Conservation (phyloP, 352 stramenopile genomes). For the Globisporangium radiosum region DNA sequence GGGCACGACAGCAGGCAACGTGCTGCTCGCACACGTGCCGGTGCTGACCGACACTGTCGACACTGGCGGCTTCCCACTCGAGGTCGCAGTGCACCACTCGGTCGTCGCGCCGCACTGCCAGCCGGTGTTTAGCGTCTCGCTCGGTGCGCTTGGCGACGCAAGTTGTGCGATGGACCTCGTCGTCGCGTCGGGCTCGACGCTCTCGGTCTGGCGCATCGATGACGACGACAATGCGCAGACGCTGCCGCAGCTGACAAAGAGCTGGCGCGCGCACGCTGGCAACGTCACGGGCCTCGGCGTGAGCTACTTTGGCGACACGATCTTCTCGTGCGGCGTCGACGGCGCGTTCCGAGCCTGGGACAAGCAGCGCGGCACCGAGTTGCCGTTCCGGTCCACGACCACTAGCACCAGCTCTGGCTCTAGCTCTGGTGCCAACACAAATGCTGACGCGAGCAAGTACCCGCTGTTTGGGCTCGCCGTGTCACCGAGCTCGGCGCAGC, state of each 20-base stretch:
- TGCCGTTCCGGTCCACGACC: constrained; percentile 11
- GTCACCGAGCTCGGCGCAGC: constrained; percentile 62
- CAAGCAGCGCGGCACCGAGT: constrained; percentile 26
- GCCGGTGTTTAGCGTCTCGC: constrained; percentile 45
- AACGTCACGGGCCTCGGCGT: constrained; percentile 58
- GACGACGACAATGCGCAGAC: constrained; percentile 27
- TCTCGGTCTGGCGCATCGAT: constrained; percentile 46
- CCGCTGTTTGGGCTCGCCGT: constrained; percentile 66
- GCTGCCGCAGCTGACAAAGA: constrained; percentile 25
- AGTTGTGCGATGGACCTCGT: constrained; percentile 46
- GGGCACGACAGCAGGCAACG: constrained; percentile 53
- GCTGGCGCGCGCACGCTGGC: constrained; percentile 61
- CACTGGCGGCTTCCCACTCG: constrained; percentile 3
- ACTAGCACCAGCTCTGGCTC: neutral
- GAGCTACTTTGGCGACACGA: constrained; percentile 56
- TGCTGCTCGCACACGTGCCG: constrained; percentile 41
- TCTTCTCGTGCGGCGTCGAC: constrained; percentile 60
- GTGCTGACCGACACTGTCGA: constrained; percentile 7
- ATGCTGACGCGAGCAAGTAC: constrained; percentile 26
- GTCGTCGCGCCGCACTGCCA: constrained; percentile 51
- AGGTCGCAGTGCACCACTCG: constrained; percentile 38
- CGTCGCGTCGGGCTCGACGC: constrained; percentile 50
- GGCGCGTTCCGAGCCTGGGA: constrained; percentile 62
- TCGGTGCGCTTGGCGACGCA: constrained; percentile 17
- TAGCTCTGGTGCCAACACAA: neutral